Base-by-base conservation (phyloP, 352 stramenopile genomes). In the Nothophytophthora sp. region DNA sequence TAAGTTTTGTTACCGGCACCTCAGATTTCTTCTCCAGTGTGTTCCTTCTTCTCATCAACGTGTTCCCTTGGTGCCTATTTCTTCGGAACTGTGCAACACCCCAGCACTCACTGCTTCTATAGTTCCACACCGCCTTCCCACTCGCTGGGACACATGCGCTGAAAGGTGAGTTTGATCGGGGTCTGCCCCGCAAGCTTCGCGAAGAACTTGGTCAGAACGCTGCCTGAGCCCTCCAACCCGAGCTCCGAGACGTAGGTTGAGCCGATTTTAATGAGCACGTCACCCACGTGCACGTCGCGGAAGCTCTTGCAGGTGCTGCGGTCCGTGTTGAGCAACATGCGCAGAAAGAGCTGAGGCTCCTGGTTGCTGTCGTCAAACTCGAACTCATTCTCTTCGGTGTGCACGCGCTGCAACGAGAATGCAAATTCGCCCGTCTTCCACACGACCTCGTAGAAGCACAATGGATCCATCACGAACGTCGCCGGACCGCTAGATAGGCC, bases 121-220 rank as follows among this genome's bases (percentile, higher is more conserved):
- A 90, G 50, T 44, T 90, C 79, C 1, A 90, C 79, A 23, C 79
- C 79, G n/a, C 79, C 79, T 45, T 90, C 79, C 79, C 79, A 90
- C 41, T 82, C 73, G 39, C 69, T 70, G 5, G 68, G 60, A 43
- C 64, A 60, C 71, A 84, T 90, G 25, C 76, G 73, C 62, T 90
- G 79, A 48, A 90, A 90, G 29, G 80, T 81, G 27, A 90, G 62
- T 4, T 58, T 60, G 43, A 90, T 65, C 4, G 79, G 79, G 10
- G 71, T 86, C 60, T 83, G 65, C 5, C 37, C 58, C 29, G 64
- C 68, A 20, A 90, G 50, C 30, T 83, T 76, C 2, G 75, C 80
- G 47, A 90, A 90, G 40, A 86, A 79, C 55, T 82, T 86, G 25
- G 79, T 86, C 35, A 90, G 43, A 41, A 82, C 79, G 4, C 60